phyloP scores from a whole-genome alignment of 176 grass and related monocot species.

The Poa pratensis region DNA sequence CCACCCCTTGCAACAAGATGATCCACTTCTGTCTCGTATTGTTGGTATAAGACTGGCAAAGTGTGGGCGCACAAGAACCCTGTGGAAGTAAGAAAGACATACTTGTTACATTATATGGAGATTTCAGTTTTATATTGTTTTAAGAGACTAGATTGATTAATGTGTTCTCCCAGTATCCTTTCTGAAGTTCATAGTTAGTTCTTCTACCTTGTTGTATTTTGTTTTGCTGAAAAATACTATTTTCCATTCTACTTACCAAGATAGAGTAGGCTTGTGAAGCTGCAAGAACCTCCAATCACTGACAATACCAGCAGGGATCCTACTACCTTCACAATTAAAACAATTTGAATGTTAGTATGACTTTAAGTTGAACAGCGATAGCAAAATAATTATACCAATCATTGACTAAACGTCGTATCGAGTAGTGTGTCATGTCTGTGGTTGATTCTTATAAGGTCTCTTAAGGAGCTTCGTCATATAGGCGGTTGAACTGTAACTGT shows the following conservation, averaged over 20 bases:
- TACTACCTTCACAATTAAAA: slow-evolving; percentile 54
- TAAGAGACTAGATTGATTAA: neutral
- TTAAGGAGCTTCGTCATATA: neutral
- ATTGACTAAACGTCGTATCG: neutral
- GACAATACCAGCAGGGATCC: slow-evolving; percentile 69
- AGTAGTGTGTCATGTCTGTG: neutral
- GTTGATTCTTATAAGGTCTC: slow-evolving; percentile 12
- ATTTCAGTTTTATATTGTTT: neutral
- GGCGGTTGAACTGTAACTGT: neutral
- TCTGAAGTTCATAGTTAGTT: neutral
- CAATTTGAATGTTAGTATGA: slow-evolving; percentile 31
- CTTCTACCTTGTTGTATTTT: neutral
- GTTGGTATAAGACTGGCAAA: slow-evolving; percentile 74
- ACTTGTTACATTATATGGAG: neutral
- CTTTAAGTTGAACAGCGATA: slow-evolving; percentile 1
- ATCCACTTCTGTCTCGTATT: slow-evolving; percentile 74
- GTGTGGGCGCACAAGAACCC: slow-evolving; percentile 68
- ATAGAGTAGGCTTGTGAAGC: slow-evolving; percentile 75
- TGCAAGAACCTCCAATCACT: slow-evolving; percentile 74
- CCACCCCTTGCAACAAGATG: slow-evolving; percentile 58
- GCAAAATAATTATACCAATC: slow-evolving; percentile 23
- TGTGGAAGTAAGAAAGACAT: slow-evolving; percentile 38
- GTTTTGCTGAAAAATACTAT: neutral
- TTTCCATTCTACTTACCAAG: slow-evolving; percentile 59
- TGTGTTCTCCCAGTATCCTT: neutral